These are phyloP conservation scores for Dryadomyces quercivorus DNA, from an alignment of 2,329 filamentous ascomycete species.

Conservation along the genomic window DNA sequence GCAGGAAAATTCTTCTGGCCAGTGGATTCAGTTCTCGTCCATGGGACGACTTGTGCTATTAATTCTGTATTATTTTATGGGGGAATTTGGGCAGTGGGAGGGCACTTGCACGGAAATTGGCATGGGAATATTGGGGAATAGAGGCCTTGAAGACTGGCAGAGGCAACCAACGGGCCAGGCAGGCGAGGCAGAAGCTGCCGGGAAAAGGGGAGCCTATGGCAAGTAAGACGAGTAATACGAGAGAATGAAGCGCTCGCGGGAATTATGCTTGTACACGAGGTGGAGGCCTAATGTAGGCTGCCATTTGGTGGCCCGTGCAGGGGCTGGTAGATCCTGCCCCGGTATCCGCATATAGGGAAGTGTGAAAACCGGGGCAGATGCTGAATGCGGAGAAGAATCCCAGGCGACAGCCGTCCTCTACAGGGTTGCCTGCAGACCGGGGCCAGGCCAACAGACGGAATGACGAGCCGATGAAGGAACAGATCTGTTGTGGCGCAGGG, in stretches of 20 bases:
- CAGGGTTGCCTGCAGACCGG: too few species aligned
- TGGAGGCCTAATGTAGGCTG: background rate
- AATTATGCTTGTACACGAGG: background rate
- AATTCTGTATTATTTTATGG: background rate
- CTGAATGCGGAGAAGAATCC: too few species aligned
- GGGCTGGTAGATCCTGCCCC: background rate
- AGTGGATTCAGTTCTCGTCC: too few species aligned
- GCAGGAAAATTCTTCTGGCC: too few species aligned
- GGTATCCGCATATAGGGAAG: background rate
- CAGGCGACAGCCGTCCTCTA: too few species aligned
- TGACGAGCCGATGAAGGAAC: too few species aligned
- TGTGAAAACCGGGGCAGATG: too few species aligned
- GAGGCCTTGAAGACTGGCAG: background rate
- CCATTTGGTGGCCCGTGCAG: background rate
- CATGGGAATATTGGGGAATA: background rate
- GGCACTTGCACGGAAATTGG: background rate
- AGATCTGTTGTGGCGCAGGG: too few species aligned
- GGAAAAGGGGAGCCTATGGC: too few species aligned
- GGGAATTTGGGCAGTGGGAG: background rate
- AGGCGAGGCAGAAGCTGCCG: too few species aligned
- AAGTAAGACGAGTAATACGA: too few species aligned
- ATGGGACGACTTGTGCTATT: background rate
- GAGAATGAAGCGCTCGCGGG: background rate
- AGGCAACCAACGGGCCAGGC: background rate
- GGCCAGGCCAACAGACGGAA: too few species aligned